phyloP scores from a whole-genome alignment of 306 rosid species.

The Quercus dentata region DNA sequence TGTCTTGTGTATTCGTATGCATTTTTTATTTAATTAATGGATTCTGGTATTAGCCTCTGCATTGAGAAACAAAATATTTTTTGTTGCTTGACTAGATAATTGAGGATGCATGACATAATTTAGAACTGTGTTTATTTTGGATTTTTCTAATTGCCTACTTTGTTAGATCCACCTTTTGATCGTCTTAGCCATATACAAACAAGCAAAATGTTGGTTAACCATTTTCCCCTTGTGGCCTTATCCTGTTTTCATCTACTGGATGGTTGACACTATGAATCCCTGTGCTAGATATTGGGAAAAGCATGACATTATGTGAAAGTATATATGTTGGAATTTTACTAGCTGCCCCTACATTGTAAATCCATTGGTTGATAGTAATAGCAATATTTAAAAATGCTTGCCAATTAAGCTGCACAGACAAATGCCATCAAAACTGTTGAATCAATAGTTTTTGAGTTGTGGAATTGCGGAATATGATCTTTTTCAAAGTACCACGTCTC shows the following conservation, averaged over 20 bases:
- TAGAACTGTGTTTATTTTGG: not conserved
- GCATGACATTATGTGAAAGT: not conserved
- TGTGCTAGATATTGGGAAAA: not conserved
- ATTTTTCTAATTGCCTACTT: not conserved
- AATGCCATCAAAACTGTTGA: not conserved
- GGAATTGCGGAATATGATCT: not conserved
- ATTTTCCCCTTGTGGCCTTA: too few species aligned
- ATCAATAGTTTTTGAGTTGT: not conserved
- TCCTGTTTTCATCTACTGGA: not conserved
- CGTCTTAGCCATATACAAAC: too few species aligned
- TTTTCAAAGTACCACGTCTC: not conserved
- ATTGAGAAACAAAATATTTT: not conserved
- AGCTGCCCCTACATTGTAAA: not conserved
- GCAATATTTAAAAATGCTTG: not conserved
- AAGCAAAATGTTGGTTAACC: too few species aligned
- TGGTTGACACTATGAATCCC: not conserved
- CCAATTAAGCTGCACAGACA: not conserved
- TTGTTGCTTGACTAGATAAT: not conserved
- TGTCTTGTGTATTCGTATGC: too few species aligned
- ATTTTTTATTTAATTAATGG: not conserved
- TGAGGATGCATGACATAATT: not conserved
- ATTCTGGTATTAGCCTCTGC: not conserved
- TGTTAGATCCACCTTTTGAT: too few species aligned
- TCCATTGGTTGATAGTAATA: not conserved
- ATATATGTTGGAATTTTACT: not conserved